These are phyloP conservation scores for Colletotrichum lupini DNA, from an alignment of 2,329 filamentous ascomycete genomes.

Conservation along the genomic window DNA sequence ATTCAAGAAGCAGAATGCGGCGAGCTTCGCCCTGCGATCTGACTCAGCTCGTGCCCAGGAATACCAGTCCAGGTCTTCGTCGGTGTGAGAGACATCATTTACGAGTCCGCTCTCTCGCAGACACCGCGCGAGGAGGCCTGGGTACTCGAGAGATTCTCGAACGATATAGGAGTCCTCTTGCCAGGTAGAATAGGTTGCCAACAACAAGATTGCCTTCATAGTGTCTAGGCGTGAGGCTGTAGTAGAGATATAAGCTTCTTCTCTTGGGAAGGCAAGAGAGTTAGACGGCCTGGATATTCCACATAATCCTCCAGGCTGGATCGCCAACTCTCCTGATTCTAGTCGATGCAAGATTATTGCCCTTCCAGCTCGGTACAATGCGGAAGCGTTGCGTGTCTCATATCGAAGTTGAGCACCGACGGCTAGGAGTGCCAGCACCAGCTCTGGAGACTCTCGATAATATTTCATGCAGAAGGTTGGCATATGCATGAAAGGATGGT, in stretches of 20 bases:
- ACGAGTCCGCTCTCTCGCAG: not conserved
- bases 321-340: no score
- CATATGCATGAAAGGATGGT: slow-evolving; percentile 23
- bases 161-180: slow-evolving; percentile 11
- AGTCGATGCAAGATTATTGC: not conserved
- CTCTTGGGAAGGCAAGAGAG: no score
- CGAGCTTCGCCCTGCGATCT: slow-evolving; percentile 6
- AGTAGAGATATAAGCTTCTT: no score
- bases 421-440: slow-evolving; percentile 5
- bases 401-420: slow-evolving; percentile 15
- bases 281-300: no score
- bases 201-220: not conserved
- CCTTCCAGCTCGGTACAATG: slow-evolving; percentile 5
- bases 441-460: not conserved
- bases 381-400: not conserved
- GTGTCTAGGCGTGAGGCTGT: not conserved
- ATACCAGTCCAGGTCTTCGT: slow-evolving; percentile 3
- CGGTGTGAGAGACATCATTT: not conserved
- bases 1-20: slow-evolving; percentile 18
- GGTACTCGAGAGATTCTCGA: slow-evolving; percentile 9
- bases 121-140: slow-evolving; percentile 11
- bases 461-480: slow-evolving; percentile 13
- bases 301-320: no score
- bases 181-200: not conserved
- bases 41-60: not conserved